Conservation (phyloP, 208 protist species). For the Porcisia hertigi region DNA sequence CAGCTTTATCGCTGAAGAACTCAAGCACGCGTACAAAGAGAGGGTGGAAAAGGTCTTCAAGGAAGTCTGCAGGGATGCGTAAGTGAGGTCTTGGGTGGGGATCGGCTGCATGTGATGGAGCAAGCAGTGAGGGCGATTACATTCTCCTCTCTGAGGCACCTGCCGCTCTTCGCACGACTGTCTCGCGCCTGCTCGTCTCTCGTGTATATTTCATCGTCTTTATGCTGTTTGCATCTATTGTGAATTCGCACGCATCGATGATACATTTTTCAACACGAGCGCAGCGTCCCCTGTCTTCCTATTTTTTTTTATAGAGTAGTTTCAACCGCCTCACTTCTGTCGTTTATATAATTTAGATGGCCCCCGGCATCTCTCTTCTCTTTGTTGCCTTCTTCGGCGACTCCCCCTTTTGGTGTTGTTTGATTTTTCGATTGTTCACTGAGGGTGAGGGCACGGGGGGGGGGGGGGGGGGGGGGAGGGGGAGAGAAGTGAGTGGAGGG, state of each 20-base stretch:
- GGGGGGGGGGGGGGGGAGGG: too few relatives aligned
- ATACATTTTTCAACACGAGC: background rate
- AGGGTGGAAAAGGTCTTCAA: constrained; percentile 31
- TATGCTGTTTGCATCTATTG: background rate
- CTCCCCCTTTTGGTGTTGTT: too few relatives aligned
- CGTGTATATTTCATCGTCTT: background rate
- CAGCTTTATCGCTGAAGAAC: constrained; percentile 36
- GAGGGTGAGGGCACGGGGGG: too few relatives aligned
- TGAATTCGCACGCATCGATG: background rate
- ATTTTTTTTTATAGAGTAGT: background rate
- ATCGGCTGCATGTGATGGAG: background rate
- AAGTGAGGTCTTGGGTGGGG: constrained; percentile 1
- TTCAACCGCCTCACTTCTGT: too few relatives aligned
- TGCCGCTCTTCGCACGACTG: background rate
- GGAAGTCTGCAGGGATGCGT: constrained; percentile 19
- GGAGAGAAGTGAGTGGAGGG: background rate
- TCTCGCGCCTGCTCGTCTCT: background rate
- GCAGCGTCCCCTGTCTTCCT: background rate
- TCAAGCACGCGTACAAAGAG: constrained; percentile 34
- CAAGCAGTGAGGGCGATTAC: background rate
- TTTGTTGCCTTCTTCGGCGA: too few relatives aligned
- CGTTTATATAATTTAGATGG: too few relatives aligned
- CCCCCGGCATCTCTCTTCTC: too few relatives aligned
- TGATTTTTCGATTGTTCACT: too few relatives aligned
- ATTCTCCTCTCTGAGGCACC: background rate